These are phyloP conservation scores for Pythium volutum DNA, from an alignment of 352 stramenopile species.

Conservation along the genomic window DNA sequence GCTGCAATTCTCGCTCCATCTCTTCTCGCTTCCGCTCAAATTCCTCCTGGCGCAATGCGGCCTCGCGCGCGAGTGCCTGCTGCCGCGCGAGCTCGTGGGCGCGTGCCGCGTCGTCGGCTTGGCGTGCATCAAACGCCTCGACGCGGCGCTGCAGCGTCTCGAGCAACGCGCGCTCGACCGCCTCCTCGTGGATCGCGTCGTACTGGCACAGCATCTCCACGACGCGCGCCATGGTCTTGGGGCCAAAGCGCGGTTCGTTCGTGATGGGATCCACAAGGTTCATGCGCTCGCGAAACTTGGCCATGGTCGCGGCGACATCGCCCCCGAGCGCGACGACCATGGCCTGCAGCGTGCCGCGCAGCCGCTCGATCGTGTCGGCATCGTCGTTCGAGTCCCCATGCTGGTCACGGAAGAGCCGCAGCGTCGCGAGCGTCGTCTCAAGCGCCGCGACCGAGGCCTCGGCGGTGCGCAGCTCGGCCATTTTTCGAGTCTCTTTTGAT, in stretches of 20 bases:
- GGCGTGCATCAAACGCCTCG: slow-evolving; percentile 10
- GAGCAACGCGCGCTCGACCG: slow-evolving; percentile 21
- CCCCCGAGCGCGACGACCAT: slow-evolving; percentile 30
- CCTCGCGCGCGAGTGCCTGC: slow-evolving; percentile 16
- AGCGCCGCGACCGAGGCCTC: slow-evolving; percentile 38
- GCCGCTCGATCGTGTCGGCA: not conserved
- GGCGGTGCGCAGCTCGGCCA: slow-evolving; percentile 59
- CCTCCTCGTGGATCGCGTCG: slow-evolving; percentile 35
- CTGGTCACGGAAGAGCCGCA: slow-evolving; percentile 20
- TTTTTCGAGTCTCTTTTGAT: slow-evolving; percentile 8
- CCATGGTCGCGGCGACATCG: slow-evolving; percentile 36
- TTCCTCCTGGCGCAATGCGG: slow-evolving; percentile 11
- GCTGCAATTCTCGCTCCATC: slow-evolving; percentile 15
- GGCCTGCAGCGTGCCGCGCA: not conserved
- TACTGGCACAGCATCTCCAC: slow-evolving; percentile 49
- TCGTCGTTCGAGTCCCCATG: not conserved
- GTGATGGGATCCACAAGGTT: slow-evolving; percentile 69
- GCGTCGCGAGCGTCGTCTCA: slow-evolving; percentile 31
- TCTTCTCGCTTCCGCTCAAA: slow-evolving; percentile 6
- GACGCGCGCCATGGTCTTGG: slow-evolving; percentile 73
- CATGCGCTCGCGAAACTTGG: slow-evolving; percentile 50
- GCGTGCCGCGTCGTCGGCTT: slow-evolving; percentile 24
- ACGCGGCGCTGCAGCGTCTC: not conserved
- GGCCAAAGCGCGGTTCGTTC: slow-evolving; percentile 64
- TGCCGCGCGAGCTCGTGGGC: slow-evolving; percentile 15